A percentile compares a stretch with the other conserved stretches of the same genome.
phyloP scores from a whole-genome alignment of 2,329 filamentous ascomycete genomes.

The Pyrenophora seminiperda region DNA sequence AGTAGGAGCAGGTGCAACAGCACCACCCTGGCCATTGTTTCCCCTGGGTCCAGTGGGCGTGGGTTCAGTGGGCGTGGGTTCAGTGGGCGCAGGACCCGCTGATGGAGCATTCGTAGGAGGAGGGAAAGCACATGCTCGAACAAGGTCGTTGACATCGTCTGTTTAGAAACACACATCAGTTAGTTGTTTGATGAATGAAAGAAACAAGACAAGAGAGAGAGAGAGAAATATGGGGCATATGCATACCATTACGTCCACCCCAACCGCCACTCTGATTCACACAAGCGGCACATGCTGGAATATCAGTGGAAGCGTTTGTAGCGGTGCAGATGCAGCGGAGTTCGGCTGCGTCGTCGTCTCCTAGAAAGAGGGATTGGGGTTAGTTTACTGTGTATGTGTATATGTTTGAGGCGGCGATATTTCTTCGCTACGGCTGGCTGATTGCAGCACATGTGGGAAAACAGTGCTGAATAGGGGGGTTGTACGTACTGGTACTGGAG shows the following conservation, averaged over 20 bases:
- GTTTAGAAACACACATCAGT: too few relatives aligned
- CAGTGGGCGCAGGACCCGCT: background rate
- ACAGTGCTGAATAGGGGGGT: too few relatives aligned
- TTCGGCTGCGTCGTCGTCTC: background rate
- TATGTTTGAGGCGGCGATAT: background rate
- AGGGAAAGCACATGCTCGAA: background rate
- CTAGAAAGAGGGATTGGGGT: background rate
- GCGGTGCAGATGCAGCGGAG: background rate
- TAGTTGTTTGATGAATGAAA: background rate
- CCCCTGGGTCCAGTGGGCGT: too few relatives aligned
- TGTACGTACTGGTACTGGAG: conserved; percentile 1
- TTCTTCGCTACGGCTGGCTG: too few relatives aligned
- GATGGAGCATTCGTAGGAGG: background rate
- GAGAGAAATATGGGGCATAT: background rate
- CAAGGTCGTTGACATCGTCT: background rate
- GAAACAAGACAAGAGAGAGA: background rate
- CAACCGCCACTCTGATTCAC: background rate
- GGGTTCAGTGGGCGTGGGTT: too few relatives aligned
- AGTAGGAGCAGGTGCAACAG: too few relatives aligned
- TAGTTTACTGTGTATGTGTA: background rate
- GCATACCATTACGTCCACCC: background rate
- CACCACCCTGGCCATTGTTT: too few relatives aligned
- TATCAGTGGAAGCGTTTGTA: background rate
- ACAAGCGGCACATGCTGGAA: conserved; percentile 1
- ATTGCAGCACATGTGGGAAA: background rate